Evolutionary conservation across 2,329 filamentous ascomycete species (phyloP).

Genomic region (Colletotrichum gigasporum): DNA sequence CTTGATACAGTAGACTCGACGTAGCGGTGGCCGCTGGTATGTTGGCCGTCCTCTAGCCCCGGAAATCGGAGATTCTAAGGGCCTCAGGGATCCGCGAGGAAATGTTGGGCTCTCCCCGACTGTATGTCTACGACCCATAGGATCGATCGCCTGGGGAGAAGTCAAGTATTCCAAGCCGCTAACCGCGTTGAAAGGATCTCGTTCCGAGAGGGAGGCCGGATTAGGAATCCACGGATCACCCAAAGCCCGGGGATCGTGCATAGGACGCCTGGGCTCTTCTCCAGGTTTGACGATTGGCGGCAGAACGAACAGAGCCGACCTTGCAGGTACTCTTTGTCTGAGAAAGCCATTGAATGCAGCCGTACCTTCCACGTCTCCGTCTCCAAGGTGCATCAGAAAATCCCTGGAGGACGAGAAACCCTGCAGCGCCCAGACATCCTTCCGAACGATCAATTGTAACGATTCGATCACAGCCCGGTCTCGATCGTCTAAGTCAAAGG

Average conservation of each 20-base stretch:
- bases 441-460: slow-evolving; percentile 55
- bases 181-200: slow-evolving; percentile 39
- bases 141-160: slow-evolving; percentile 43
- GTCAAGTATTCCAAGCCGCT: slow-evolving; percentile 40
- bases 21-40: slow-evolving; percentile 66
- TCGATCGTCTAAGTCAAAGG: slow-evolving; percentile 51
- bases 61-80: slow-evolving; percentile 53
- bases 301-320: slow-evolving; percentile 42
- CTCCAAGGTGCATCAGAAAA: slow-evolving; percentile 60
- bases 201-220: slow-evolving; percentile 36
- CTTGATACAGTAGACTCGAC: slow-evolving; percentile 78
- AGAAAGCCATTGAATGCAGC: slow-evolving; percentile 24
- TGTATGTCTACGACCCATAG: slow-evolving; percentile 52
- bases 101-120: slow-evolving; percentile 57
- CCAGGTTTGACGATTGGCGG: slow-evolving; percentile 43
- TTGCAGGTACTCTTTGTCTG: slow-evolving; percentile 16
- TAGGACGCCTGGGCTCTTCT: slow-evolving; percentile 47
- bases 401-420: slow-evolving; percentile 58
- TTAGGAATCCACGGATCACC: slow-evolving; percentile 47
- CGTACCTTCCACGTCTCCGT: slow-evolving; percentile 49
- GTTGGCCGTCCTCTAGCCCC: slow-evolving; percentile 50
- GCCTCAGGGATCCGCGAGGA: slow-evolving; percentile 47
- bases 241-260: slow-evolving; percentile 50
- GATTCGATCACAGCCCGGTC: slow-evolving; percentile 55
- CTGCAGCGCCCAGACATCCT: slow-evolving; percentile 56